Evolutionary conservation across 768 basidiomycete genomes (phyloP).

Genomic region (Hortiboletus flavorubellus): DNA sequence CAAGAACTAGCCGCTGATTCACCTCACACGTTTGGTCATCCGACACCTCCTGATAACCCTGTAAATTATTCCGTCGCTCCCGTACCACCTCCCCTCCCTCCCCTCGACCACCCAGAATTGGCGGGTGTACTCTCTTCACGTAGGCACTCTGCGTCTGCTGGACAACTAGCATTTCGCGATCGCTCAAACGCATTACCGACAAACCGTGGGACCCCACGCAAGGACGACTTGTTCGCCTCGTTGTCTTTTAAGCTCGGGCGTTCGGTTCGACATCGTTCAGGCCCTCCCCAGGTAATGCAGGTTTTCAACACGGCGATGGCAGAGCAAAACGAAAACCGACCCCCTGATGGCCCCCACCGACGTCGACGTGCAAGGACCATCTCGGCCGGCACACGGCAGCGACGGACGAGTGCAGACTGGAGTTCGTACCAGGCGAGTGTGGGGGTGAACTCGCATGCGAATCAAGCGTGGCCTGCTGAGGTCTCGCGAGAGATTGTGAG

Average conservation of each 20-base stretch:
- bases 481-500: conserved; percentile 55
- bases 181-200: conserved; percentile 25
- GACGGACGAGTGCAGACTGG: conserved; percentile 59
- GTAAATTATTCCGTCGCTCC: conserved; percentile 21
- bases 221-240: conserved; percentile 21
- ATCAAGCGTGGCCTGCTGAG: conserved; percentile 54
- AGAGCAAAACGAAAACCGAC: conserved; percentile 6
- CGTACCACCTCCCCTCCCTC: conserved; percentile 52
- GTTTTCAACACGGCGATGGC: background rate
- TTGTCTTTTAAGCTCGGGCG: conserved; percentile 26
- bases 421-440: conserved; percentile 46
- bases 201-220: conserved; percentile 10
- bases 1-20: conserved; percentile 30
- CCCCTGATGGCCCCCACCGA: background rate
- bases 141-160: conserved; percentile 11
- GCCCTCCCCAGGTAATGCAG: conserved; percentile 27
- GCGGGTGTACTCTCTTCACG: conserved; percentile 20
- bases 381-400: conserved; percentile 36
- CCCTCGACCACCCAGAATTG: conserved; percentile 43
- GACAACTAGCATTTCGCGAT: conserved; percentile 15
- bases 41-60: conserved; percentile 30
- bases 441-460: conserved; percentile 26
- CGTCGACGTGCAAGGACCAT: conserved; percentile 25
- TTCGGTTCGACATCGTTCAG: conserved; percentile 27
- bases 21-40: conserved; percentile 41